phyloP scores from a whole-genome alignment of 176 grass and related monocot genomes.

The maize (Zea mays) region DNA sequence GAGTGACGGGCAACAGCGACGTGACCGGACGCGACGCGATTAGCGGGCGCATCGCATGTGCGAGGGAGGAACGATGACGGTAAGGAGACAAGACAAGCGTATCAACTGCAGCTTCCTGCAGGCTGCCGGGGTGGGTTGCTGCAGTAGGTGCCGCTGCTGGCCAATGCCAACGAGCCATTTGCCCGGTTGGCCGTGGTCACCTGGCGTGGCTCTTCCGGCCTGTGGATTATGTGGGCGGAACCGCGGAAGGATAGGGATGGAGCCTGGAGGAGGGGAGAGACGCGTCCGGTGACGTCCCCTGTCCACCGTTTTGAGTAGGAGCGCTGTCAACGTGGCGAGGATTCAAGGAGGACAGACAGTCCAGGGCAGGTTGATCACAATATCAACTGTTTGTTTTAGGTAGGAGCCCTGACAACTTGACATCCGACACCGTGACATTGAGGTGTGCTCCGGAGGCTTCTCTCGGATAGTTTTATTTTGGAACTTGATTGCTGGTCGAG shows the following conservation, averaged over 20 bases:
- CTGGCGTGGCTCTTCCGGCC: not conserved
- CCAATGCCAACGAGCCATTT: not conserved
- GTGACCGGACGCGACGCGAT: not conserved
- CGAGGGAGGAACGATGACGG: constrained; percentile 32
- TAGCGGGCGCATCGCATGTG: constrained; percentile 25
- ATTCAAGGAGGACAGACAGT: too few species aligned
- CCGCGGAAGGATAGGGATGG: not conserved
- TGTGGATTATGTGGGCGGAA: not conserved
- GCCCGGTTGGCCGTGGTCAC: not conserved
- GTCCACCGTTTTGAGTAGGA: not conserved
- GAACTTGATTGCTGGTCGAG: not conserved
- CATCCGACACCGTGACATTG: not conserved
- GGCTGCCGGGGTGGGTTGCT: constrained; percentile 22
- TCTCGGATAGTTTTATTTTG: not conserved
- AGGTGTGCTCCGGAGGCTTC: not conserved
- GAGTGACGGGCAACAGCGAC: constrained; percentile 15
- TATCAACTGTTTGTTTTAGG: too few species aligned
- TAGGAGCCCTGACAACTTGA: not conserved
- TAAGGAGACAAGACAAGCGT: constrained; percentile 44
- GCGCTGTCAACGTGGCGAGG: too few species aligned
- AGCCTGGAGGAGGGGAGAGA: not conserved
- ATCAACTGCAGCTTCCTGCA: constrained; percentile 27
- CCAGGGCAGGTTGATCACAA: not conserved
- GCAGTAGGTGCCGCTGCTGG: constrained; percentile 17
- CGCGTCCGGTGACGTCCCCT: not conserved